Percentiles rank a stretch among this genome's conserved stretches.
phyloP scores from a whole-genome alignment of 768 basidiomycete genomes.

The Lentinus tigrinus region DNA sequence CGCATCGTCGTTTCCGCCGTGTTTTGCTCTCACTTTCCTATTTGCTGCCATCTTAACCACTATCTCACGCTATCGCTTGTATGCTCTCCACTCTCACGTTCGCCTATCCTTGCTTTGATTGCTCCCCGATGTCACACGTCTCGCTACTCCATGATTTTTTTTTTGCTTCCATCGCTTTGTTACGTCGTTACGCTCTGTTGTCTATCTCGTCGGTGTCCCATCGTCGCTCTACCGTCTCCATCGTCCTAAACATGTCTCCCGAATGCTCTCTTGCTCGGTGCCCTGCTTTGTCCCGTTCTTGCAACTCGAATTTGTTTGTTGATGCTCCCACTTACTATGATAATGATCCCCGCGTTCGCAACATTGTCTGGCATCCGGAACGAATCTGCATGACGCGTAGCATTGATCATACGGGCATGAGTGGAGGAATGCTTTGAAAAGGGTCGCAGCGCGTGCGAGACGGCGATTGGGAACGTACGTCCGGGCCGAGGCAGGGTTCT shows the following conservation, averaged over 20 bases:
- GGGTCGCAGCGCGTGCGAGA: slow-evolving; percentile 48
- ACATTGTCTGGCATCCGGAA: too few species aligned
- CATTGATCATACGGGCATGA: too few species aligned
- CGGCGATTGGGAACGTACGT: slow-evolving; percentile 42
- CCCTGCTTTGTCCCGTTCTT: too few species aligned
- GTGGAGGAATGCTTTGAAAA: too few species aligned
- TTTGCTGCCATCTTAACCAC: background rate
- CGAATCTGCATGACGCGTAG: too few species aligned
- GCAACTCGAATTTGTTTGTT: too few species aligned
- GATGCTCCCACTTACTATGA: too few species aligned
- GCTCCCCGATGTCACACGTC: background rate
- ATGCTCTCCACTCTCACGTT: background rate
- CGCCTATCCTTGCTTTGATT: background rate
- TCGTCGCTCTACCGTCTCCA: background rate
- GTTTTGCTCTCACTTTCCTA: background rate
- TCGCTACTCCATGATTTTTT: background rate
- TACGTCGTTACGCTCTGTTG: background rate
- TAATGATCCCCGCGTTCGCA: too few species aligned
- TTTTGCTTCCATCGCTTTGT: background rate
- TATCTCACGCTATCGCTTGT: background rate
- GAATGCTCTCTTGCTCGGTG: too few species aligned
- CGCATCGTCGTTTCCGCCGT: background rate
- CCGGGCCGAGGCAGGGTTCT: slow-evolving; percentile 37
- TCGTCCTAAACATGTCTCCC: background rate
- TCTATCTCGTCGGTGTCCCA: background rate